phyloP scores from a whole-genome alignment of 2,329 filamentous ascomycete genomes.

The Pseudopyricularia javanii region DNA sequence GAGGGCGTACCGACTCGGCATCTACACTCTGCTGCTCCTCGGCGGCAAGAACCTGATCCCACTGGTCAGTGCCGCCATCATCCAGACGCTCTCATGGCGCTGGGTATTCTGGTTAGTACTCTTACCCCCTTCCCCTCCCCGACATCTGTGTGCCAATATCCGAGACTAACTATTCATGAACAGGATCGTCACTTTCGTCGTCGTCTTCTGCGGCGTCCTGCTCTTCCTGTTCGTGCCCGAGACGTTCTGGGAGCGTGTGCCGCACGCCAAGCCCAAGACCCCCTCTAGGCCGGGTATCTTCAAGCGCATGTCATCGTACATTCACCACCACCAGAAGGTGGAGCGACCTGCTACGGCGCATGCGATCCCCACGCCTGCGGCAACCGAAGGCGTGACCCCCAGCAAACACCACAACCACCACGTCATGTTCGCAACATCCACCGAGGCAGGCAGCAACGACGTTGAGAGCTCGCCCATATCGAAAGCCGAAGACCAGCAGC shows the following conservation, averaged over 20 bases:
- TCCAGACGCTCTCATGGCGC: slow-evolving; percentile 67
- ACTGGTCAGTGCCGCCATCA: slow-evolving; percentile 74
- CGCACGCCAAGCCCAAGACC: slow-evolving; percentile 14
- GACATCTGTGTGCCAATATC: slow-evolving; percentile 8
- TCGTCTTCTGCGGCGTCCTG: slow-evolving; percentile 55
- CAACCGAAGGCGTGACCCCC: neutral
- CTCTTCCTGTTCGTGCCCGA: slow-evolving; percentile 89
- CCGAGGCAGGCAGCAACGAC: neutral
- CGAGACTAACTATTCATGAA: slow-evolving; percentile 6
- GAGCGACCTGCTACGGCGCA: neutral
- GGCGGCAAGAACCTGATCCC: slow-evolving; percentile 88
- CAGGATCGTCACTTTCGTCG: slow-evolving; percentile 73
- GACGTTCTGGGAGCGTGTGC: slow-evolving; percentile 88
- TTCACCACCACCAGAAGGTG: neutral
- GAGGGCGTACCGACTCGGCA: slow-evolving; percentile 80
- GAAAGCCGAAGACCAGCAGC: neutral
- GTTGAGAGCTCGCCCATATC: neutral
- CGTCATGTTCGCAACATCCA: neutral
- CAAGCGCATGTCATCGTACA: neutral
- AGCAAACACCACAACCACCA: neutral
- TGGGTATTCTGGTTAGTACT: slow-evolving; percentile 71
- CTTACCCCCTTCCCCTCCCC: neutral
- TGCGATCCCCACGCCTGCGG: neutral
- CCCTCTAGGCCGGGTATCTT: neutral
- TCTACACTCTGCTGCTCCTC: slow-evolving; percentile 80